These are phyloP conservation scores for Corylus americana DNA, from an alignment of 306 rosid species.

Conservation along the genomic window DNA sequence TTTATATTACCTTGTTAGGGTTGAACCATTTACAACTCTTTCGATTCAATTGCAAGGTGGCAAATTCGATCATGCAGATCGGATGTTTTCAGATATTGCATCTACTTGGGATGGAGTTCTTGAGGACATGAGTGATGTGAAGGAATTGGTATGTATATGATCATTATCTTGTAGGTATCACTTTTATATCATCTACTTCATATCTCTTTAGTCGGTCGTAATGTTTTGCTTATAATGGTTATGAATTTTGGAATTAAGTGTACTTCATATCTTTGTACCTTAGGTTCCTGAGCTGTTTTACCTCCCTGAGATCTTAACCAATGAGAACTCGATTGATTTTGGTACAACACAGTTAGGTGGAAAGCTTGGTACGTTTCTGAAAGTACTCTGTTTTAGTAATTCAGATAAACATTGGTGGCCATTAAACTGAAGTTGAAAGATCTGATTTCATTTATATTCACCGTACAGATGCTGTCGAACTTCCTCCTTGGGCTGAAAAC, in stretches of 20 bases:
- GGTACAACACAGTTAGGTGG: conserved; percentile 92
- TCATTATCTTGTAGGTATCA: conserved; percentile 13
- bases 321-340: conserved; percentile 91
- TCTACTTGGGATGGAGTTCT: conserved; percentile 95
- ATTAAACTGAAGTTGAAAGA: conserved; percentile 26
- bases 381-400: conserved; percentile 29
- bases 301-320: conserved; percentile 91
- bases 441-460: conserved; percentile 28
- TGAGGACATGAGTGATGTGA: conserved; percentile 98
- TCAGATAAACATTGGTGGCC: conserved; percentile 13
- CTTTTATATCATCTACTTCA: conserved; percentile 11
- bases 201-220: conserved; percentile 4
- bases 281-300: conserved; percentile 98
- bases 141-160: conserved; percentile 75
- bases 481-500: conserved; percentile 96
- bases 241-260: conserved; percentile 16
- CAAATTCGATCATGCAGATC: conserved; percentile 96
- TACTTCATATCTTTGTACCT: conserved; percentile 13
- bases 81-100: conserved; percentile 93
- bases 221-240: conserved; percentile 22
- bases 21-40: conserved; percentile 95
- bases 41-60: conserved; percentile 97
- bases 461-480: conserved; percentile 67
- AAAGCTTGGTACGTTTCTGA: conserved; percentile 71
- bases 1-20: conserved; percentile 88